Evolutionary conservation across 345 rosid species (phyloP).

Genomic region (Euphorbia lathyris): DNA sequence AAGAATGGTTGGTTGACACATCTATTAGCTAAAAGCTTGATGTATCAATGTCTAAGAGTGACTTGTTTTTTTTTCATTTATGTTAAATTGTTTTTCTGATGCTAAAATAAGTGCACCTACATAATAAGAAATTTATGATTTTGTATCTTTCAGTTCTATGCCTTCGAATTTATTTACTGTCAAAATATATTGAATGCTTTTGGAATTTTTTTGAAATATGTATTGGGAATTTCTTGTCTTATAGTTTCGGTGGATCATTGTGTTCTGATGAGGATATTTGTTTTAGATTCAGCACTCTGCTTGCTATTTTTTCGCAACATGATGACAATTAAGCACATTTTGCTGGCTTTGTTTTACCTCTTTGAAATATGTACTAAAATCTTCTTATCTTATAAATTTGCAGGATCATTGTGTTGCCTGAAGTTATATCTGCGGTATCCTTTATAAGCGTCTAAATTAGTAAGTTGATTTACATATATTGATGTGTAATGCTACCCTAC

Average conservation of each 20-base stretch:
- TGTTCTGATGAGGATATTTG: no score
- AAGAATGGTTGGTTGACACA: not conserved
- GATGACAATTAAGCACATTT: no score
- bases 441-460: slow-evolving; percentile 81
- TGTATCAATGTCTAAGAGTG: no score
- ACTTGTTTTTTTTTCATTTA: not conserved
- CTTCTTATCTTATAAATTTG: slow-evolving; percentile 13
- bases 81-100: not conserved
- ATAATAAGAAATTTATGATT: not conserved
- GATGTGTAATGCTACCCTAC: not conserved
- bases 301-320: no score
- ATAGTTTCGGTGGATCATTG: no score
- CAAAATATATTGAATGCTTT: slow-evolving; percentile 13
- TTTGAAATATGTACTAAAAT: not conserved
- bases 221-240: slow-evolving; percentile 68
- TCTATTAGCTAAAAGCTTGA: not conserved
- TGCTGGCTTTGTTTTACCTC: not conserved
- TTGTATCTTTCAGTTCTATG: not conserved
- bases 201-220: no score
- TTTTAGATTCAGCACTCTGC: no score
- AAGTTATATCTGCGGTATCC: slow-evolving; percentile 76
- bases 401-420: slow-evolving; percentile 84
- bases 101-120: not conserved
- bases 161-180: slow-evolving; percentile 8
- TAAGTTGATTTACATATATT: slow-evolving; percentile 32